A percentile compares a stretch with the other conserved stretches of the same genome.
Conservation (phyloP, 2,329 filamentous ascomycete species). For the Thelonectria blattea region DNA sequence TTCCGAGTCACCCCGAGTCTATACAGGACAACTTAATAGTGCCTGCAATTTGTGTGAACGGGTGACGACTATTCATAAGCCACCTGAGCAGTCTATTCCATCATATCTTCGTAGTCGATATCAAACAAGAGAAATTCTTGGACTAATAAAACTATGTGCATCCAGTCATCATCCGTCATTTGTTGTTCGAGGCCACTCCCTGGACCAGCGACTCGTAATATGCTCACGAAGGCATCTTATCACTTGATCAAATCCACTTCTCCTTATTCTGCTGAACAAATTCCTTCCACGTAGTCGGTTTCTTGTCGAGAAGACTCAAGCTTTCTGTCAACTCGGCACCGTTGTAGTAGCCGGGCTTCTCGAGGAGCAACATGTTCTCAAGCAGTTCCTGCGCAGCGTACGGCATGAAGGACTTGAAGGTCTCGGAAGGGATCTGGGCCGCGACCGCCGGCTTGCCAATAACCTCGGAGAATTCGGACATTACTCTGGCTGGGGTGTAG, state of each 20-base stretch:
- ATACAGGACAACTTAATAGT: too few species aligned
- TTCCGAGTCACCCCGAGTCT: too few species aligned
- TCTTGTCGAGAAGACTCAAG: constrained; percentile 42
- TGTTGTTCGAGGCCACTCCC: too few species aligned
- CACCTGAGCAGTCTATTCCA: too few species aligned
- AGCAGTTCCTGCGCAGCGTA: constrained; percentile 43
- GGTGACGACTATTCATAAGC: too few species aligned
- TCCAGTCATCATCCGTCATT: too few species aligned
- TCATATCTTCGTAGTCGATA: too few species aligned
- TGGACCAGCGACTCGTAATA: too few species aligned
- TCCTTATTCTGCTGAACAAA: constrained; percentile 42
- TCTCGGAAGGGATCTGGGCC: constrained; percentile 41
- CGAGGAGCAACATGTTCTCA: constrained; percentile 50
- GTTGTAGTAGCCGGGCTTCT: constrained; percentile 49
- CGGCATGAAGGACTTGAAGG: constrained; percentile 45
- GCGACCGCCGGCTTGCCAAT: constrained; percentile 41
- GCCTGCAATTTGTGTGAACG: too few species aligned
- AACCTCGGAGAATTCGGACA: constrained; percentile 44
- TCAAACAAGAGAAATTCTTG: too few species aligned
- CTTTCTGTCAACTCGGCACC: constrained; percentile 43
- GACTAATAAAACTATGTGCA: too few species aligned
- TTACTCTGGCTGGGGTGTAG: constrained; percentile 40
- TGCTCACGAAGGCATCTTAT: too few species aligned
- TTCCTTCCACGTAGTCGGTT: constrained; percentile 47
- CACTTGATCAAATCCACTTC: constrained; percentile 31